phyloP scores from a whole-genome alignment of 2,329 filamentous ascomycete genomes.

The Zymoseptoria passerinii region DNA sequence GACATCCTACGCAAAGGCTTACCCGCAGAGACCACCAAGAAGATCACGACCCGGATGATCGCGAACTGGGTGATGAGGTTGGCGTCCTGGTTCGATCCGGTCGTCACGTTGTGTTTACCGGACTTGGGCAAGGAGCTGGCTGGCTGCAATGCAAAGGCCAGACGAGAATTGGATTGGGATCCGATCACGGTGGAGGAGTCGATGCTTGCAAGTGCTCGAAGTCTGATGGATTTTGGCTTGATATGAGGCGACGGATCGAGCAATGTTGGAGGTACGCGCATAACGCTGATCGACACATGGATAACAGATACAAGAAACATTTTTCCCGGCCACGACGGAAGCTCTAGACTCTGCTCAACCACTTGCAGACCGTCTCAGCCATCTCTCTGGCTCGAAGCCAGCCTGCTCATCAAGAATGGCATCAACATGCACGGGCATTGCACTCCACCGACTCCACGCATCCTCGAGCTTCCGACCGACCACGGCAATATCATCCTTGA shows the following conservation, averaged over 20 bases:
- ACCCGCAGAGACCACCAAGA: slow-evolving; percentile 11
- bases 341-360: neutral
- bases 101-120: slow-evolving; percentile 13
- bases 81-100: slow-evolving; percentile 15
- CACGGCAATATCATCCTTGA: neutral
- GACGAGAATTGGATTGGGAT: slow-evolving; percentile 10
- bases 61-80: slow-evolving; percentile 16
- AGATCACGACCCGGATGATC: slow-evolving; percentile 11
- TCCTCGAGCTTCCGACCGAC: neutral
- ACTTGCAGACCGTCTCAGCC: neutral
- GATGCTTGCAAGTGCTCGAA: slow-evolving; percentile 11
- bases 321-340: neutral
- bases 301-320: neutral
- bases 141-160: slow-evolving; percentile 12
- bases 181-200: slow-evolving; percentile 11
- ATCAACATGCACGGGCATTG: neutral
- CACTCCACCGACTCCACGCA: neutral
- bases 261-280: neutral
- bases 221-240: slow-evolving; percentile 12
- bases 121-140: slow-evolving; percentile 15
- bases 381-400: neutral
- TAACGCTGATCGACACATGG: neutral
- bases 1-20: slow-evolving; percentile 10
- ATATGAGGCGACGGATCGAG: neutral
- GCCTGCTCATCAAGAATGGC: neutral